Conservation (phyloP, 2,329 filamentous ascomycete species). For the Capronia epimyces region DNA sequence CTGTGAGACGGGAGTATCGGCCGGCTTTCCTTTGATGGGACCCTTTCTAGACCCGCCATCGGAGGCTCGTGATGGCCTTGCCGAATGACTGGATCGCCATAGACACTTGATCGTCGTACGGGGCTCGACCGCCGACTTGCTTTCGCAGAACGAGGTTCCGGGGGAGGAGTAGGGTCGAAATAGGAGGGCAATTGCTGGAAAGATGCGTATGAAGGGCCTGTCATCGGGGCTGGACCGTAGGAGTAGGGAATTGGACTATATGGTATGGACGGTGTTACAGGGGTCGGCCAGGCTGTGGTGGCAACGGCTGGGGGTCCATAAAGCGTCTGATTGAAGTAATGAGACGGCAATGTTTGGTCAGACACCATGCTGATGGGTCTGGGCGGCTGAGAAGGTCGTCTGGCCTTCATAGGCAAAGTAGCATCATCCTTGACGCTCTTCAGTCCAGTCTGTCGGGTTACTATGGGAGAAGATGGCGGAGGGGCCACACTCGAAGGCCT, state of each 20-base stretch:
- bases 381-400: slow-evolving; percentile 11
- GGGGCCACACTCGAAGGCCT: slow-evolving; percentile 7
- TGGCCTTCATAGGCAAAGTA: slow-evolving; percentile 6
- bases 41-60: slow-evolving; percentile 6
- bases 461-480: slow-evolving; percentile 16
- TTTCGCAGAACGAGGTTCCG: slow-evolving; percentile 15
- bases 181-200: slow-evolving; percentile 11
- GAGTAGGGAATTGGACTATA: slow-evolving; percentile 14
- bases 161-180: slow-evolving; percentile 6
- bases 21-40: slow-evolving; percentile 12
- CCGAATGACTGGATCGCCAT: slow-evolving; percentile 21
- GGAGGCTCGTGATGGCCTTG: slow-evolving; percentile 9
- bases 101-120: slow-evolving; percentile 6
- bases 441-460: slow-evolving; percentile 1
- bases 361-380: slow-evolving; percentile 16
- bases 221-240: slow-evolving; percentile 8
- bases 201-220: slow-evolving; percentile 8
- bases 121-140: slow-evolving; percentile 19
- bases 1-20: slow-evolving; percentile 15
- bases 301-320: slow-evolving; percentile 12
- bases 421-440: slow-evolving; percentile 18
- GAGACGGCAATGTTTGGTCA: slow-evolving; percentile 1
- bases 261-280: slow-evolving; percentile 14
- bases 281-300: slow-evolving; percentile 10
- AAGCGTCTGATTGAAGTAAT: slow-evolving; percentile 12